Percentiles rank a stretch among this genome's conserved stretches.
Evolutionary conservation across 164 flowering plant genomes (phyloP).

Genomic region (Aristolochia contorta): DNA sequence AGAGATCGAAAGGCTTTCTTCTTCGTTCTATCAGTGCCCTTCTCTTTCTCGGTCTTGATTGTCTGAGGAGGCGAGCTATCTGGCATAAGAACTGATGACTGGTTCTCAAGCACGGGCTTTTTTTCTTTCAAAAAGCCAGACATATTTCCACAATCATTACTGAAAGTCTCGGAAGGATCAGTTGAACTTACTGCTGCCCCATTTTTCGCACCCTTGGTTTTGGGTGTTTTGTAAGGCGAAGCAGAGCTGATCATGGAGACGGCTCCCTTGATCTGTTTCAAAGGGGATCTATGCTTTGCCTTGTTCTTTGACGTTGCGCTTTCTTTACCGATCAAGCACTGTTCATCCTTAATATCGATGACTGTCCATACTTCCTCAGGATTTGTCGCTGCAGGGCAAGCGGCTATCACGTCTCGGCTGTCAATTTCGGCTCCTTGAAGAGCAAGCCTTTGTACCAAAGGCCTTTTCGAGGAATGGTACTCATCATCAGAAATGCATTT

Average conservation of each 20-base stretch:
- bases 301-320: slow-evolving; percentile 28
- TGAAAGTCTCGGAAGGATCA: slow-evolving; percentile 9
- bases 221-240: slow-evolving; percentile 30
- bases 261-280: slow-evolving; percentile 63
- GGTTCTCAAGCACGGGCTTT: slow-evolving; percentile 27
- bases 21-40: slow-evolving; percentile 27
- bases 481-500: slow-evolving; percentile 80
- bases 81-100: slow-evolving; percentile 44
- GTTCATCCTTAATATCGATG: slow-evolving; percentile 65
- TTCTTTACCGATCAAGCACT: slow-evolving; percentile 24
- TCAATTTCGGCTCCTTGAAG: slow-evolving; percentile 78
- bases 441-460: slow-evolving; percentile 75
- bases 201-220: slow-evolving; percentile 26
- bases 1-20: slow-evolving; percentile 39
- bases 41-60: slow-evolving; percentile 19
- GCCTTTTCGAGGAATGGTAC: slow-evolving; percentile 84
- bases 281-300: slow-evolving; percentile 32
- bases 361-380: slow-evolving; percentile 77
- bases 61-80: slow-evolving; percentile 29
- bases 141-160: slow-evolving; percentile 10
- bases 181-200: slow-evolving; percentile 4
- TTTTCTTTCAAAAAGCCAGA: slow-evolving; percentile 25
- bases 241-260: slow-evolving; percentile 44
- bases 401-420: slow-evolving; percentile 51
- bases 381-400: slow-evolving; percentile 10